A percentile compares a stretch with the other conserved stretches of the same genome.
Evolutionary conservation across 2,329 filamentous ascomycete species (phyloP).

Genomic region (Aspergillus sp.): DNA sequence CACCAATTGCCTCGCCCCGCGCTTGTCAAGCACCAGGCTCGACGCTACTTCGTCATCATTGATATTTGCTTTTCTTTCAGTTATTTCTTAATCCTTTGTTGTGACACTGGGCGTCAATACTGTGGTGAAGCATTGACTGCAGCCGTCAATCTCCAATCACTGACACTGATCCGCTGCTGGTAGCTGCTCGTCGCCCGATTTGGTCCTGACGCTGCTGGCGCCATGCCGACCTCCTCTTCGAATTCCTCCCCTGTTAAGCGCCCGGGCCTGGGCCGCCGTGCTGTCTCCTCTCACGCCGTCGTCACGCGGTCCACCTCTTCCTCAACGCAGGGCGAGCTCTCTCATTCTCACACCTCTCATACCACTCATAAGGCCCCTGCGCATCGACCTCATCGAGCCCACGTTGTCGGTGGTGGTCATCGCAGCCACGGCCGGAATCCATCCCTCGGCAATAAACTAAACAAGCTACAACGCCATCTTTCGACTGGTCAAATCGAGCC

Average conservation of each 20-base stretch:
- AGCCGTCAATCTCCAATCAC: constrained; percentile 18
- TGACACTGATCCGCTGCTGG: constrained; percentile 13
- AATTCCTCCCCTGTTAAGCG: constrained; percentile 46
- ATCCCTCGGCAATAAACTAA: constrained; percentile 49
- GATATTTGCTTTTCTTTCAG: constrained; percentile 22
- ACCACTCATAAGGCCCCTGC: constrained; percentile 32
- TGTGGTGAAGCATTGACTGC: constrained; percentile 10
- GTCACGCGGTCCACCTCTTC: constrained; percentile 41
- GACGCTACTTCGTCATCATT: constrained; percentile 10
- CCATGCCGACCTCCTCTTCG: constrained; percentile 30
- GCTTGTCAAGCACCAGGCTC: constrained; percentile 16
- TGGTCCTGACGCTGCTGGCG: constrained; percentile 20
- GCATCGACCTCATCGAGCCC: constrained; percentile 46
- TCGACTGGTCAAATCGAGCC: constrained; percentile 33
- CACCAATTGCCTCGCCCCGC: constrained; percentile 26
- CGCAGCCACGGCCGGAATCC: constrained; percentile 36
- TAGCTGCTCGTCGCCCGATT: constrained; percentile 25
- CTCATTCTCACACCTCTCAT: constrained; percentile 33
- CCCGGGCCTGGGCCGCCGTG: constrained; percentile 45
- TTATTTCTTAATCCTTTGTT: constrained; percentile 13
- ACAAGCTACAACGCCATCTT: constrained; percentile 44
- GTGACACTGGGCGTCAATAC: constrained; percentile 13
- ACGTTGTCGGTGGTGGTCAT: constrained; percentile 47
- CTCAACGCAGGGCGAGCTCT: constrained; percentile 35
- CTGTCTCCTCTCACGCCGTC: constrained; percentile 46